Conservation (phyloP, 2,329 filamentous ascomycete genomes). For the Calonectria honghensis region DNA sequence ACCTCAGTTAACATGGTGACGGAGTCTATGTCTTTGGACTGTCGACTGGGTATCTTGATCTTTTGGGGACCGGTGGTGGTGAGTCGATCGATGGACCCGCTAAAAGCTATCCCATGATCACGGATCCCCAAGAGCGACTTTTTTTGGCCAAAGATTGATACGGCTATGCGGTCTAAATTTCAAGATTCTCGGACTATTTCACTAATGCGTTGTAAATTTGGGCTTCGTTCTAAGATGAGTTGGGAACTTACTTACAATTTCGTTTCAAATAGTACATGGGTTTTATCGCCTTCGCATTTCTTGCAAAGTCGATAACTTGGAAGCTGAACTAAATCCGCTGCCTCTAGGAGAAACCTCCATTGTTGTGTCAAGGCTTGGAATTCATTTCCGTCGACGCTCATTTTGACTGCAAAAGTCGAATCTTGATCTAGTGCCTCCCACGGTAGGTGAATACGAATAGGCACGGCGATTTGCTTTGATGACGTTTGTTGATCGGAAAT, state of each 20-base stretch:
- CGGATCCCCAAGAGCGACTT: not conserved
- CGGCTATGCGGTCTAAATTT: not conserved
- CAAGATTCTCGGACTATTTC: not conserved
- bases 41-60: not conserved
- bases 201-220: not conserved
- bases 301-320: not conserved
- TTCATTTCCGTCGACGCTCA: not conserved
- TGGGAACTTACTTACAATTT: not conserved
- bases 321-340: not conserved
- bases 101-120: not conserved
- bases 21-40: not conserved
- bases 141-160: not conserved
- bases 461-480: not conserved
- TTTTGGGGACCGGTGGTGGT: not conserved
- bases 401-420: not conserved
- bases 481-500: not conserved
- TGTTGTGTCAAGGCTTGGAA: not conserved
- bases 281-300: not conserved
- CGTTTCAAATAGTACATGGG: not conserved
- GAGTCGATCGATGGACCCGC: not conserved
- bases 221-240: not conserved
- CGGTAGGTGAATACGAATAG: not conserved
- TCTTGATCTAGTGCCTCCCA: not conserved
- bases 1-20: not conserved
- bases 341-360: not conserved